Conservation (phyloP, 2,329 filamentous ascomycete species). For the Ambrosiella cleistominuta region DNA sequence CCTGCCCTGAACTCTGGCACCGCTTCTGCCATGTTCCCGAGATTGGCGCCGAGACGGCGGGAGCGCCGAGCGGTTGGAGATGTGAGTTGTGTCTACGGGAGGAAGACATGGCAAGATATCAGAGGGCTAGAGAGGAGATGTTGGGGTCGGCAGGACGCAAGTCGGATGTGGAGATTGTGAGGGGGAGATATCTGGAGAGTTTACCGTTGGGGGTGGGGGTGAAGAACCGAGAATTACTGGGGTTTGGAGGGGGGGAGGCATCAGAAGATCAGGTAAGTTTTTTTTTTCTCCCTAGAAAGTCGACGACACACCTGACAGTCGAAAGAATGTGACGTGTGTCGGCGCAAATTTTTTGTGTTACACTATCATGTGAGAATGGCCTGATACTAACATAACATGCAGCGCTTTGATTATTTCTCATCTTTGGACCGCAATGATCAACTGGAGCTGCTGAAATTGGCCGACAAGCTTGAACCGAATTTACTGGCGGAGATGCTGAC, state of each 20-base stretch:
- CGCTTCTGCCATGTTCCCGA: constrained; percentile 17
- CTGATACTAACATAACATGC: constrained; percentile 9
- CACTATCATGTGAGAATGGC: neutral
- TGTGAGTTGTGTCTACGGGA: constrained; percentile 15
- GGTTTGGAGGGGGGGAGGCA: constrained; percentile 22
- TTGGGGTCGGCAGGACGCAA: constrained; percentile 13
- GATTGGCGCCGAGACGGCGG: constrained; percentile 11
- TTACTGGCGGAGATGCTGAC: constrained; percentile 26
- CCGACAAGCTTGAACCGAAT: constrained; percentile 25
- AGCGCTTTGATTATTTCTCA: constrained; percentile 26
- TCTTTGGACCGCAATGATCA: constrained; percentile 22
- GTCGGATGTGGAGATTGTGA: constrained; percentile 19
- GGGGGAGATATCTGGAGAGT: constrained; percentile 19
- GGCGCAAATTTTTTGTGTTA: neutral
- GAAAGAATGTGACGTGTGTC: too few relatives aligned
- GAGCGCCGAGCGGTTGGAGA: constrained; percentile 12
- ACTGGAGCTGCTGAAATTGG: constrained; percentile 24
- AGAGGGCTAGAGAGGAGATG: constrained; percentile 13
- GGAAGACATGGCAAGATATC: constrained; percentile 13
- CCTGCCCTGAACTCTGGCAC: constrained; percentile 16
- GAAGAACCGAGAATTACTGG: constrained; percentile 22
- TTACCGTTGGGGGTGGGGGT: constrained; percentile 20
- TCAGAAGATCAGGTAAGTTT: constrained; percentile 21
- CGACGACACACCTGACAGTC: too few relatives aligned
- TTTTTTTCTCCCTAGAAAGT: neutral